Evolutionary conservation across 345 rosid genomes (phyloP), one percentile per base, ranked within the genome.

Genomic region (Eucalyptus curtisii): DNA sequence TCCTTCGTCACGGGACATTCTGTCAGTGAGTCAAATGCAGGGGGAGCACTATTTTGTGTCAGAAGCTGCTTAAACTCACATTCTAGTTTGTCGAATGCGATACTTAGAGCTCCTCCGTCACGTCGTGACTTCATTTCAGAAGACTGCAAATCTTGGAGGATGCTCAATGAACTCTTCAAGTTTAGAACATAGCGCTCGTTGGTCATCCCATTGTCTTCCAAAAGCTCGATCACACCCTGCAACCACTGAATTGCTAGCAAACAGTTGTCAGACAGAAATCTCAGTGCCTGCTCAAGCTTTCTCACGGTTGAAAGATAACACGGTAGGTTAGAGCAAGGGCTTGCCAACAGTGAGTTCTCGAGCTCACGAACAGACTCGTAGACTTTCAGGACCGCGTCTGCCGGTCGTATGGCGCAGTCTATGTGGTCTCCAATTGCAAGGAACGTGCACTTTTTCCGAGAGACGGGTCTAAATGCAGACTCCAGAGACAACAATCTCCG

Each of bases 191-290:
- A 94, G 42, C 86, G 86, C 53, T 92, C 93, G 55, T 91, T 76
- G 84, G 91, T 90, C 87, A 90, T 89, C 19, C 76, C 90, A 45
- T 92, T 93, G 30, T 93, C 96, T 88, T 92, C 90, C 44, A 95
- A 61, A 86, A 92, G 93, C 85, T 93, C 91, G 22, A 91, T 89
- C 25, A 94, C 90, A 11, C 93, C 96, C 91, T 95, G 90, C 88
- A 96, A 64, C 98, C 99, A 97, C 57, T 88, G 95, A 89, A 95
- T 91, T 40, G 98, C 97, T 55, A 97, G 93, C 91, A 88, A 85
- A 88, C 98, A 95, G 89, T 94, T 96, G 84, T 90, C 93, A 3
- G 94, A 86, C 12, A 96, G 99, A 89, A 96, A 95, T 85, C 91
- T 94, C 50, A 95, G 81, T 16, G 93, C 94, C 89, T 96, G 95